Evolutionary conservation across 257 asterid genomes (phyloP).

Genomic region (Orobanche coerulescens): DNA sequence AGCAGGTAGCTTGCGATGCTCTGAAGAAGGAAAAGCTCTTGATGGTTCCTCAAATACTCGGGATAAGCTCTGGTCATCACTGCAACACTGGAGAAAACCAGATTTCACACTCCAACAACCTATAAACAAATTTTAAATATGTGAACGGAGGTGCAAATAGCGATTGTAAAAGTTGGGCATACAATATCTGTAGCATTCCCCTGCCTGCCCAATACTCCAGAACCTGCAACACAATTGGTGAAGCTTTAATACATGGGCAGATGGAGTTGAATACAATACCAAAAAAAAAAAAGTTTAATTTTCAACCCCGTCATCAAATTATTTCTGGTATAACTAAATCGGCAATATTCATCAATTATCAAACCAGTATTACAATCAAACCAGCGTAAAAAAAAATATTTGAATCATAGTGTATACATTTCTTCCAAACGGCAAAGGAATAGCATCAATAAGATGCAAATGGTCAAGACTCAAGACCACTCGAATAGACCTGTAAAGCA

Average conservation of each 20-base stretch:
- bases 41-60: slow-evolving; percentile 43
- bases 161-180: slow-evolving; percentile 29
- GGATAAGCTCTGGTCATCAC: slow-evolving; percentile 99
- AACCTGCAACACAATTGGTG: slow-evolving; percentile 50
- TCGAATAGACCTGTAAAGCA: neutral
- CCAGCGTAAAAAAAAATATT: neutral
- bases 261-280: slow-evolving; percentile 3
- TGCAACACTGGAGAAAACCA: slow-evolving; percentile 61
- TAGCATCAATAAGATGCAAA: neutral
- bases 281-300: slow-evolving; percentile 6
- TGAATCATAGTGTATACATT: neutral
- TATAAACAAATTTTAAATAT: slow-evolving; percentile 8
- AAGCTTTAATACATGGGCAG: slow-evolving; percentile 9
- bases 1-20: slow-evolving; percentile 80
- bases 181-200: slow-evolving; percentile 99
- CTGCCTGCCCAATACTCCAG: slow-evolving; percentile 91
- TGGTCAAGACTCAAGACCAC: neutral
- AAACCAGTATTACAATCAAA: neutral
- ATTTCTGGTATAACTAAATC: slow-evolving; percentile 3
- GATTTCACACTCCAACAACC: slow-evolving; percentile 1
- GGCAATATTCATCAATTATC: slow-evolving; percentile 5
- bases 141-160: neutral
- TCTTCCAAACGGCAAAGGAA: neutral
- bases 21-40: slow-evolving; percentile 70
- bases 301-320: neutral